Percentiles rank a stretch among this genome's conserved stretches.
Conservation (phyloP, 2,329 filamentous ascomycete genomes). For the Boeremia exigua region DNA sequence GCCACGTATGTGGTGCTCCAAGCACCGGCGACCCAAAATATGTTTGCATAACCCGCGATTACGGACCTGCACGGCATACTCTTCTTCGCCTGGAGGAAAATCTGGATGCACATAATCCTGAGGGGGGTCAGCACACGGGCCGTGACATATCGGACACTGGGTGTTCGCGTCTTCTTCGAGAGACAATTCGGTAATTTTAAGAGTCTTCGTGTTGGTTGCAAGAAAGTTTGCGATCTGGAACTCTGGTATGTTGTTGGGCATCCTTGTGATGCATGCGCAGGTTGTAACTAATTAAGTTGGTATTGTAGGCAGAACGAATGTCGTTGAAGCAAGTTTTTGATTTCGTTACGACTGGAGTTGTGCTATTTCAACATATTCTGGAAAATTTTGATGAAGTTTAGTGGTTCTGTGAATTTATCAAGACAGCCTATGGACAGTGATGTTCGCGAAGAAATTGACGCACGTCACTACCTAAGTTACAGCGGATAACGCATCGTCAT, state of each 20-base stretch:
- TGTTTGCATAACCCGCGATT: slow-evolving; percentile 22
- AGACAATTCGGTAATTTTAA: not conserved
- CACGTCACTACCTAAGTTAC: no score
- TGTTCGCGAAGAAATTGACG: no score
- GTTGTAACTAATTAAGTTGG: not conserved
- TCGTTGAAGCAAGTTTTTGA: not conserved
- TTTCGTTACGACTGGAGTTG: no score
- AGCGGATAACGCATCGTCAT: no score
- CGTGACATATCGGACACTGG: slow-evolving; percentile 26
- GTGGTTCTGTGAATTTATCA: no score
- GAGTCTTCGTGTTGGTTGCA: slow-evolving; percentile 19
- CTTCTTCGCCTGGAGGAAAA: slow-evolving; percentile 16
- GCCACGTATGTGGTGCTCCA: slow-evolving; percentile 27
- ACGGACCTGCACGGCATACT: slow-evolving; percentile 25
- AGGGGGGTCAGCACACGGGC: slow-evolving; percentile 20
- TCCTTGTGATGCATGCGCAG: not conserved
- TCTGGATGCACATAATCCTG: slow-evolving; percentile 26
- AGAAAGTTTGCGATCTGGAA: slow-evolving; percentile 30
- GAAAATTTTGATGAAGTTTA: no score
- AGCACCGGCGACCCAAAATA: slow-evolving; percentile 27
- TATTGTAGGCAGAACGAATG: not conserved
- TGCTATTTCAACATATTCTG: no score
- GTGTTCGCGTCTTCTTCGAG: not conserved
- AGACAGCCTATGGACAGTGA: no score
- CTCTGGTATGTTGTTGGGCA: slow-evolving; percentile 21